Evolutionary conservation across 768 basidiomycete species (phyloP), one percentile per base, ranked within the genome.

Genomic region (Galerina sulciceps): DNA sequence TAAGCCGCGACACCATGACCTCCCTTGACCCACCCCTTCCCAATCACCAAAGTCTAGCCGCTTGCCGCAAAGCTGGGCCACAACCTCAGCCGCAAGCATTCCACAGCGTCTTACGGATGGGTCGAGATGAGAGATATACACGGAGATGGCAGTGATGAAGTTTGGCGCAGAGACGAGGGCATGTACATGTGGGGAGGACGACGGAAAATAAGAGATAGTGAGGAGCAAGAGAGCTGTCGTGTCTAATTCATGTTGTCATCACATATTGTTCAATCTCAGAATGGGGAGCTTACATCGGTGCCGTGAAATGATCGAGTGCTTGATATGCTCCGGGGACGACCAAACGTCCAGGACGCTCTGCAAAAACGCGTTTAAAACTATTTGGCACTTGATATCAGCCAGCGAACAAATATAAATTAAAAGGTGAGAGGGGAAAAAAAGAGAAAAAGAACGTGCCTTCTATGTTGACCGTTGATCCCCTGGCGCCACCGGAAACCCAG

Each of bases 41-140:
- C 96, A 97, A 40, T 82, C 85, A 0, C 84, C 88, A 63, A 99
- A 98, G 57, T 85, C 79, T 18, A 98, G 78, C 47, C 80, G 81
- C 69, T 90, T 90, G 6, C 86, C 82, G 13, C 79, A 79, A 23
- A 78, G 76, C 5, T 77, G 75, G 0, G 93, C 91, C 9, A 90
- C 81, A 15, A 89, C 77, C 73, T 99, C 96, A 0, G 92, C 96
- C 0, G 85, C 87, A 35, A 98, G 81, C 94, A 99, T 96, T 3
- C 97, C 97, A 64, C 94, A 91, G 22, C 88, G 82, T 3, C 96
- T 88, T 17, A 97, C 82, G 3, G 86, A 79, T 1, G 78, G 73
- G 53, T 96, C 93, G 6, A 87, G 74, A 71, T 96, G 93, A 0
- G 80, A 80, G 44, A 99, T 85, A 67, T 97, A 98, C 5, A 74